Evolutionary conservation across 305 asterid species (phyloP).

Genomic region (Solanum hybrid): DNA sequence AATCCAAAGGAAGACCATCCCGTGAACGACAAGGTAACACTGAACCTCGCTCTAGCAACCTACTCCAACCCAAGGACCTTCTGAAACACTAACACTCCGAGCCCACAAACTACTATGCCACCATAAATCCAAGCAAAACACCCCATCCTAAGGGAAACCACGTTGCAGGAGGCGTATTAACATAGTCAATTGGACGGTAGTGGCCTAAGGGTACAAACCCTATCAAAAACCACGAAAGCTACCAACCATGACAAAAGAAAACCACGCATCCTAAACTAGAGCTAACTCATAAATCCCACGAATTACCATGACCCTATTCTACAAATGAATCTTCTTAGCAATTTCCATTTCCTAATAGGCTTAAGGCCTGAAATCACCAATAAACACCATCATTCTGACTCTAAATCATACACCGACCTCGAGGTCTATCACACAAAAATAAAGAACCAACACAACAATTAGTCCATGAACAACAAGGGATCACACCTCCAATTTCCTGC

Average conservation of each 20-base stretch:
- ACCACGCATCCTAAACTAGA: neutral
- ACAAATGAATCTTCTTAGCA: neutral
- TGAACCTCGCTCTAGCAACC: neutral
- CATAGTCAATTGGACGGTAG: neutral
- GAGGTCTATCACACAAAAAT: neutral
- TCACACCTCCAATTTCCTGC: neutral
- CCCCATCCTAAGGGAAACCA: neutral
- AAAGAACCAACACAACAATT: neutral
- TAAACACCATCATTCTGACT: no score
- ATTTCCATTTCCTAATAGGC: neutral
- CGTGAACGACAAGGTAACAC: no score
- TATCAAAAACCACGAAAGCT: neutral
- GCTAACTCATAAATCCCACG: no score
- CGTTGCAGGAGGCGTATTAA: neutral
- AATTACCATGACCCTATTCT: neutral
- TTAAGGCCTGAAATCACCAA: no score
- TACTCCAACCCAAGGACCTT: neutral
- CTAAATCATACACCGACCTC: neutral
- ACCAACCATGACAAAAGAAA: neutral
- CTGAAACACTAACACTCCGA: neutral
- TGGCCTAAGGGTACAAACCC: neutral
- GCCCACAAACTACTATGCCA: neutral
- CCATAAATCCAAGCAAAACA: neutral
- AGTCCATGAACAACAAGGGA: neutral
- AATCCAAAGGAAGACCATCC: no score